Evolutionary conservation across 1,284 basidiomycete species (phyloP).

Genomic region (Melampsora americana): DNA sequence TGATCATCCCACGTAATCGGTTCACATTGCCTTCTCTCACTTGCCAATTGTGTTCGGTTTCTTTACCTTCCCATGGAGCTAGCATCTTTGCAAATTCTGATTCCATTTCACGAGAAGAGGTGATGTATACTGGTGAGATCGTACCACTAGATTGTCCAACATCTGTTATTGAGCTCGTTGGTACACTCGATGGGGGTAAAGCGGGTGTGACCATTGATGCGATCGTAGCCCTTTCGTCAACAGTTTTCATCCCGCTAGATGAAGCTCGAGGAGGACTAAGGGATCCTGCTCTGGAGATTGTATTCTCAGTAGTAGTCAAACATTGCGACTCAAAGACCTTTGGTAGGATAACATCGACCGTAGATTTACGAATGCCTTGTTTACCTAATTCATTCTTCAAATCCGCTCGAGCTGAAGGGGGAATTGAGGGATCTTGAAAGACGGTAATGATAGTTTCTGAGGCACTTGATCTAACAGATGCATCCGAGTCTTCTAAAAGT

Average conservation of each 20-base stretch:
- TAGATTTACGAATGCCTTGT: conserved; percentile 78
- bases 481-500: conserved; percentile 82
- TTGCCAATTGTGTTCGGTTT: conserved; percentile 95
- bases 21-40: conserved; percentile 73
- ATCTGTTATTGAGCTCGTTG: conserved; percentile 14
- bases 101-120: conserved; percentile 43
- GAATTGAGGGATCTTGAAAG: conserved; percentile 74
- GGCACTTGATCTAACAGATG: conserved; percentile 80
- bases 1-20: conserved; percentile 84
- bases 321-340: conserved; percentile 52
- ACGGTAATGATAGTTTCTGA: conserved; percentile 74
- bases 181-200: conserved; percentile 5
- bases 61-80: conserved; percentile 64
- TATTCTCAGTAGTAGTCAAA: conserved; percentile 3
- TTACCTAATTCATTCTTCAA: conserved; percentile 85
- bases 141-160: conserved; percentile 25
- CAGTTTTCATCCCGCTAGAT: neutral
- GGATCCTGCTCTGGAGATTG: conserved; percentile 44
- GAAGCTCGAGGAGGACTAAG: conserved; percentile 23
- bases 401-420: conserved; percentile 80
- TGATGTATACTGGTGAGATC: conserved; percentile 31
- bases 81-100: conserved; percentile 37
- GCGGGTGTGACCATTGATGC: neutral
- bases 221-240: neutral
- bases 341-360: conserved; percentile 59